Base-by-base conservation (phyloP, 495 filamentous ascomycete species). In the Xylaria palmicola region DNA sequence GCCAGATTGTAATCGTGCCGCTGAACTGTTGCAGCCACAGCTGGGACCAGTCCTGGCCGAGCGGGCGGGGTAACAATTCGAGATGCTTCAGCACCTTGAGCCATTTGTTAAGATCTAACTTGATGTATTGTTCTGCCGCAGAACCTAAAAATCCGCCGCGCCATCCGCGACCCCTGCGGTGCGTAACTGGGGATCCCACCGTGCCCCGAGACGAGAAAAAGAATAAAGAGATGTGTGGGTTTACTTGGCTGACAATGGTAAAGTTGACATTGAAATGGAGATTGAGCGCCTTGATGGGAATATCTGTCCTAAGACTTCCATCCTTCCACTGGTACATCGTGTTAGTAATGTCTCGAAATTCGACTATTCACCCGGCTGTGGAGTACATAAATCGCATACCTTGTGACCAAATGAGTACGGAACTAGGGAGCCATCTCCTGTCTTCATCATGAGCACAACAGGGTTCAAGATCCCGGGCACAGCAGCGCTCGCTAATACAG, bases 261-360 rank as follows among this genome's bases (percentile, higher is more conserved):
- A 98, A 98, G 64, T 93, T 96, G 67, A 98, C 95, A 72, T 97
- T 97, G 83, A 98, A 98, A 72, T 97, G 91, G 1, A 94, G 79
- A 67, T 98, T 98, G 41, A 98, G 78, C 6, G 92, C 87, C 73
- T 92, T 93, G 69, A 98, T 86, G 0, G 94, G 94, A 56, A 98
- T 97, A 70, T 98, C 94, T 1, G 94, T 98, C 12, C 93, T 86
- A 37, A 98, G 76, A 59, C 86, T 90, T 52, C 95, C 94, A 69
- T 98, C 94, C 74, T 98, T 98, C 95, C 95, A 98, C 75, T 97
- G 75, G 96, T 13, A 90, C 0, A 92, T 30, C 13, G 17, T 48
- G 20, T 62, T 62, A 62, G 51, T 48, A 19, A 37, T 39, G n/a
- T 24, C 13, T 17, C 22, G 13, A 48, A 4, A 44, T 26, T n/a